Evolutionary conservation across 1,284 basidiomycete genomes (phyloP).

Genomic region (Salmacisia buchloeana): DNA sequence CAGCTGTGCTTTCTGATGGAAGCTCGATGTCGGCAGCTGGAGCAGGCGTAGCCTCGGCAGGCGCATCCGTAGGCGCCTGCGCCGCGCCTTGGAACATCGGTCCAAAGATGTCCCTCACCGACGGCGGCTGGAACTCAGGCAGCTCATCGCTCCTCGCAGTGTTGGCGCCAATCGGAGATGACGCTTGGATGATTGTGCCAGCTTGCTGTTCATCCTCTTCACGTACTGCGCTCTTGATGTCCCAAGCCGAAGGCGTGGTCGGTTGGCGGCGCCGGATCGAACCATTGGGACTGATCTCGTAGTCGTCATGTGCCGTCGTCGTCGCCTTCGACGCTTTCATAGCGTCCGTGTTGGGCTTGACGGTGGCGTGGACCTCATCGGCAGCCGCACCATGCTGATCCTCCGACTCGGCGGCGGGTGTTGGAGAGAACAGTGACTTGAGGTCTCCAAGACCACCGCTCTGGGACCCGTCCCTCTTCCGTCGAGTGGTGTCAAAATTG

Average conservation of each 20-base stretch:
- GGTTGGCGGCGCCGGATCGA: neutral
- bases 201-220: neutral
- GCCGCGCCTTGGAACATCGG: no score
- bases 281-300: neutral
- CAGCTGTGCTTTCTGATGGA: no score
- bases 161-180: no score
- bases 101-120: neutral
- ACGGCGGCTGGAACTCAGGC: neutral
- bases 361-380: constrained; percentile 2
- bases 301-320: neutral
- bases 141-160: no score
- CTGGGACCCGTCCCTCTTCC: no score
- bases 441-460: no score
- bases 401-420: neutral
- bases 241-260: neutral
- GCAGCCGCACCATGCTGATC: neutral
- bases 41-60: neutral
- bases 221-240: neutral
- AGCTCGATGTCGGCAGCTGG: no score
- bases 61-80: neutral
- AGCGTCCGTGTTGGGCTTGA: neutral
- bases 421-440: neutral
- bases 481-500: no score
- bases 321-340: neutral
- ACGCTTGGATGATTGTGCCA: no score